phyloP scores from a whole-genome alignment of 2,329 filamentous ascomycete genomes.

The Aspergillus awamori region DNA sequence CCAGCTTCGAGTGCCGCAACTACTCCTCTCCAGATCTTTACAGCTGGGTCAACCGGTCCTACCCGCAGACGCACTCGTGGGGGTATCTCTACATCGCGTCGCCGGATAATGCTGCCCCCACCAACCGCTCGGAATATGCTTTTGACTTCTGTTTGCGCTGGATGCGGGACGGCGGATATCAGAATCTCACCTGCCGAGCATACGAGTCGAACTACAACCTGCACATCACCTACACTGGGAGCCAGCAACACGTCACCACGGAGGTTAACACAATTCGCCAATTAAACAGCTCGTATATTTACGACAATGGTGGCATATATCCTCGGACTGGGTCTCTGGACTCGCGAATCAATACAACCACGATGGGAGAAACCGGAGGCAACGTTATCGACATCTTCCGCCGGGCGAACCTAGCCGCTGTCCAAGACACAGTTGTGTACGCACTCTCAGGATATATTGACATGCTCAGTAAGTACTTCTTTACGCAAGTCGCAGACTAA shows the following conservation, averaged over 20 bases:
- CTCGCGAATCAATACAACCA: neutral
- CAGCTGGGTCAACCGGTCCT: constrained; percentile 4
- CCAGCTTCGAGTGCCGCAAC: neutral
- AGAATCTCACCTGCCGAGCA: constrained; percentile 2
- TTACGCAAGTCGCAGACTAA: too few species aligned
- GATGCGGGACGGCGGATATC: neutral
- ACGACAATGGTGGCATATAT: neutral
- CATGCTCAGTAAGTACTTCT: neutral
- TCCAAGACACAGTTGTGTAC: neutral
- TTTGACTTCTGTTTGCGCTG: constrained; percentile 2
- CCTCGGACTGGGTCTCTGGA: neutral
- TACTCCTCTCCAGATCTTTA: neutral
- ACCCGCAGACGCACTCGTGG: neutral
- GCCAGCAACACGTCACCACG: neutral
- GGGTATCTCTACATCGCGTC: neutral
- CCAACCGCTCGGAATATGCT: neutral
- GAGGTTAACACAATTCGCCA: neutral
- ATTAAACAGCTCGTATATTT: neutral
- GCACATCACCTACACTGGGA: neutral
- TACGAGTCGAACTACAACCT: constrained; percentile 1
- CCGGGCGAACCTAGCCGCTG: neutral
- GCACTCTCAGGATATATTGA: constrained; percentile 1
- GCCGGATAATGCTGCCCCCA: neutral
- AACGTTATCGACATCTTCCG: neutral
- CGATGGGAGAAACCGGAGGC: neutral